Percentiles rank a stretch among this genome's conserved stretches.
Conservation (phyloP, 1,284 basidiomycete species). For the Marasmius oreades region DNA sequence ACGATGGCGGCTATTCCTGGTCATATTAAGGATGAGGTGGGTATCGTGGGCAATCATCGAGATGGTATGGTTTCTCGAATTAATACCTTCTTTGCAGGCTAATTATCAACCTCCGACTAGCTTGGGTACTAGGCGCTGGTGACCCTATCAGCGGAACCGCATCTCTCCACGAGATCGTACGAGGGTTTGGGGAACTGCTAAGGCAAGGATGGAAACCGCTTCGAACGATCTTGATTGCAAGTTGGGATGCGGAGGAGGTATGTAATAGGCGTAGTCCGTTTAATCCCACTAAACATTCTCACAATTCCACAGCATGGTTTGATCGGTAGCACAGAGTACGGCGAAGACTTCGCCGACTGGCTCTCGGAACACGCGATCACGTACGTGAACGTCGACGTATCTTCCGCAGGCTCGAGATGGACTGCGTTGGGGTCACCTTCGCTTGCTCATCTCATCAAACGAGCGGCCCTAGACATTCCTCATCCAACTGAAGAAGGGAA, state of each 20-base stretch:
- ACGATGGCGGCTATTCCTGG: conserved; percentile 82
- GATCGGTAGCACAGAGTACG: conserved; percentile 85
- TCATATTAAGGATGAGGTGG: conserved; percentile 36
- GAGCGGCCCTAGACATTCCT: conserved; percentile 62
- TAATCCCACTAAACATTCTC: not conserved
- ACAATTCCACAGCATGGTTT: conserved; percentile 63
- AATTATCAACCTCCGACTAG: conserved; percentile 20
- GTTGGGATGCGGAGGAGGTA: conserved; percentile 92
- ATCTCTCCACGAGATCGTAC: conserved; percentile 77
- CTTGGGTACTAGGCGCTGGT: conserved; percentile 68
- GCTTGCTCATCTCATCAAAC: conserved; percentile 69
- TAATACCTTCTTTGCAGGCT: conserved; percentile 26
- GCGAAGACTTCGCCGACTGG: conserved; percentile 85
- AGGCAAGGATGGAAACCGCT: conserved; percentile 84
- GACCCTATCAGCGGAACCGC: conserved; percentile 90
- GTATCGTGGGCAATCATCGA: conserved; percentile 6
- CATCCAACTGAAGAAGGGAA: conserved; percentile 55
- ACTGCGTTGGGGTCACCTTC: conserved; percentile 62
- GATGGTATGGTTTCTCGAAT: not conserved
- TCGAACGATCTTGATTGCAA: conserved; percentile 81
- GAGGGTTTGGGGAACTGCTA: conserved; percentile 72
- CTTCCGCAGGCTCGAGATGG: conserved; percentile 68
- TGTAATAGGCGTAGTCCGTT: too few species aligned
- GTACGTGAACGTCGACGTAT: conserved; percentile 81
- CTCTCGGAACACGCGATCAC: conserved; percentile 76